These are phyloP conservation scores for Petunia axillaris DNA, from an alignment of 257 asterid species.

Conservation along the genomic window DNA sequence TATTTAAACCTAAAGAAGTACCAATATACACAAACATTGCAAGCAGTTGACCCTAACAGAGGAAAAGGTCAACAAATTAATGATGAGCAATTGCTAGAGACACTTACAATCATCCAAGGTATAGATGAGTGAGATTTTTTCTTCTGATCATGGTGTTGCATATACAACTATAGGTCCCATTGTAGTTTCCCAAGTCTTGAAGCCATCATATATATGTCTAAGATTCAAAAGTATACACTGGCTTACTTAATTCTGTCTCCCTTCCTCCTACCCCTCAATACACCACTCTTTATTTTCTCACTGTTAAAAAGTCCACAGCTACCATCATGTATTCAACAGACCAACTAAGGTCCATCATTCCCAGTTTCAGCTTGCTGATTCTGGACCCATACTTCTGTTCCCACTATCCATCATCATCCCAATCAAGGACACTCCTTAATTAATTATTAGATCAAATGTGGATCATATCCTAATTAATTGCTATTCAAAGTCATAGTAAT, in stretches of 20 bases:
- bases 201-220: constrained; percentile 29
- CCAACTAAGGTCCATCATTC: constrained; percentile 27
- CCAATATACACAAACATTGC: background rate
- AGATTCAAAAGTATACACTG: constrained; percentile 38
- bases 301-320: constrained; percentile 13
- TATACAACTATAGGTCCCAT: constrained; percentile 30
- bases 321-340: constrained; percentile 22
- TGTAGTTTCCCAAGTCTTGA: constrained; percentile 3
- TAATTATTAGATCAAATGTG: background rate
- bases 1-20: background rate
- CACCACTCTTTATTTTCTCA: background rate
- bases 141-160: no score
- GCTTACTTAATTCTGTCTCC: constrained; percentile 36
- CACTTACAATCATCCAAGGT: constrained; percentile 36
- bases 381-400: constrained; percentile 34
- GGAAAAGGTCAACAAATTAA: constrained; percentile 24
- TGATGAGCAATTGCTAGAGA: constrained; percentile 28
- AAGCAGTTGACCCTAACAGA: background rate
- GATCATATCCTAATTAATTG: background rate
- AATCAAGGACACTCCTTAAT: constrained; percentile 12
- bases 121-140: constrained; percentile 28
- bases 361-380: constrained; percentile 23
- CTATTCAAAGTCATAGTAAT: background rate
- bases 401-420: constrained; percentile 28
- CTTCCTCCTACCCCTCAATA: constrained; percentile 25